Evolutionary conservation across 495 filamentous ascomycete genomes (phyloP).

Genomic region (Neurospora tetraspora): DNA sequence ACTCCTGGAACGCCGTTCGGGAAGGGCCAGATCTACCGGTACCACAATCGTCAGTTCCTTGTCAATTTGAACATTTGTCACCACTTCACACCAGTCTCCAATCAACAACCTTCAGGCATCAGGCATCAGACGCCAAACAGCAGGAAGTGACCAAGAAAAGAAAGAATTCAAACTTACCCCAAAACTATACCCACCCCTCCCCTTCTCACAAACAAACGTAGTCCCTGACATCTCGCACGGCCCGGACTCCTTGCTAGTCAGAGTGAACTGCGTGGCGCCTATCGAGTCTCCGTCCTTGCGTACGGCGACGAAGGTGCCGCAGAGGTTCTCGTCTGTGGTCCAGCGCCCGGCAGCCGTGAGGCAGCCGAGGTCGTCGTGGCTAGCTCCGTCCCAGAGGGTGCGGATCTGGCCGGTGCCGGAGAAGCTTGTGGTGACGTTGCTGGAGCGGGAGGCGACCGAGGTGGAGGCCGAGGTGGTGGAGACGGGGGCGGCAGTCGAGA

Average conservation of each 20-base stretch:
- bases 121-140: neutral
- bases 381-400: slow-evolving; percentile 9
- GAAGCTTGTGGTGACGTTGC: neutral
- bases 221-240: slow-evolving; percentile 9
- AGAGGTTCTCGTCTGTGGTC: slow-evolving; percentile 11
- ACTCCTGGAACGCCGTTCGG: slow-evolving; percentile 12
- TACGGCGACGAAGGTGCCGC: slow-evolving; percentile 10
- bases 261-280: neutral
- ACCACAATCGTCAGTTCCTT: neutral
- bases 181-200: slow-evolving; percentile 2
- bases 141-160: neutral
- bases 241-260: slow-evolving; percentile 1
- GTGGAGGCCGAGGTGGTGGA: neutral
- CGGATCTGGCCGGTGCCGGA: slow-evolving; percentile 14
- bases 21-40: slow-evolving; percentile 11
- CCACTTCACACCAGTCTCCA: too few relatives aligned
- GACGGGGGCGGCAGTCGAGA: neutral
- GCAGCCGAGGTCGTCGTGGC: slow-evolving; percentile 17
- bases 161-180: slow-evolving; percentile 8
- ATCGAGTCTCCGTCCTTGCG: neutral
- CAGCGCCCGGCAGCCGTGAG: slow-evolving; percentile 12
- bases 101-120: too few relatives aligned
- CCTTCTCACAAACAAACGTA: slow-evolving; percentile 5
- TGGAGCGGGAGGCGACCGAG: neutral
- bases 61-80: too few relatives aligned